Percentiles rank a stretch among this genome's conserved stretches.
These are phyloP conservation scores for Salix caprea DNA, from an alignment of 345 rosid species.

Conservation along the genomic window DNA sequence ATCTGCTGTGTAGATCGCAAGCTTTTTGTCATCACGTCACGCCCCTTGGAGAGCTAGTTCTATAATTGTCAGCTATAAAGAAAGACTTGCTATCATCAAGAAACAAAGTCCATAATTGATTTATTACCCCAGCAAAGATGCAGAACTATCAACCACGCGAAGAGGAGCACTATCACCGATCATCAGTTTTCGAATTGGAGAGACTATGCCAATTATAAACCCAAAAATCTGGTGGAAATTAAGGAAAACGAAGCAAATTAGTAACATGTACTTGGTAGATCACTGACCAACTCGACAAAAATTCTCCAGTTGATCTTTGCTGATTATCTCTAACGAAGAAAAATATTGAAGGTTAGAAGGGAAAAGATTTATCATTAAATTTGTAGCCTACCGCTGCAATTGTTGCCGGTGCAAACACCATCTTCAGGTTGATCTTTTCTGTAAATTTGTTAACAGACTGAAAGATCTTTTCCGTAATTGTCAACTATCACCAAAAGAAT, in stretches of 20 bases:
- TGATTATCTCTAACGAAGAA: too few species aligned
- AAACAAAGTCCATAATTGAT: background rate
- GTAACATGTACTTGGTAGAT: too few species aligned
- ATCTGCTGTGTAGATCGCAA: too few species aligned
- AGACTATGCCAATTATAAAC: conserved; percentile 25
- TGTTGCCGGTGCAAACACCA: background rate
- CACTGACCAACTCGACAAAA: too few species aligned
- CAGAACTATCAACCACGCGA: conserved; percentile 27
- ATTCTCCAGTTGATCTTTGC: too few species aligned
- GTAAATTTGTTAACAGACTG: background rate
- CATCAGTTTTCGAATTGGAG: conserved; percentile 21
- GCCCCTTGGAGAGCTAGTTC: too few species aligned
- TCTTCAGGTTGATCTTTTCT: background rate
- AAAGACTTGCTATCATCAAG: background rate
- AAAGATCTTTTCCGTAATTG: background rate
- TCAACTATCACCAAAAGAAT: background rate
- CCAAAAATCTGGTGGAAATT: conserved; percentile 24
- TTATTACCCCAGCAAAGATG: conserved; percentile 34
- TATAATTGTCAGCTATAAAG: too few species aligned
- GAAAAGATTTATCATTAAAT: background rate
- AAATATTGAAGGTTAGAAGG: too few species aligned
- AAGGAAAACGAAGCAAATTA: too few species aligned
- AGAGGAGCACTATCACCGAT: conserved; percentile 41
- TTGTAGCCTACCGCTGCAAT: background rate
- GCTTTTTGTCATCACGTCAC: too few species aligned